Percentiles rank a stretch among this genome's conserved stretches.
Evolutionary conservation across 805 yeast species (phyloP).

Genomic region (Ogataea methanolica): DNA sequence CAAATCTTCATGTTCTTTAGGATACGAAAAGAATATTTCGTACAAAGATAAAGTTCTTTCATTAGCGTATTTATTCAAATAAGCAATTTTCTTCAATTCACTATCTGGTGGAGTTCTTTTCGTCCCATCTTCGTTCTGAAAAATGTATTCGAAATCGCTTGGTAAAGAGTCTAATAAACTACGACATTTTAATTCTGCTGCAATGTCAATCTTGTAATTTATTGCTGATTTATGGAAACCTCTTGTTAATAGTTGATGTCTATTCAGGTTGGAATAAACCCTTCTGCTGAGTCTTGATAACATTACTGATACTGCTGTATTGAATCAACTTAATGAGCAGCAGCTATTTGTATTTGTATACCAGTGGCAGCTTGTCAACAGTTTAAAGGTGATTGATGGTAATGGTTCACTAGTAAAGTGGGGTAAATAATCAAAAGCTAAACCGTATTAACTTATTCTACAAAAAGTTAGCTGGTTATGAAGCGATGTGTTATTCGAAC

Average conservation of each 20-base stretch:
- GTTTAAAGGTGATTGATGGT: too few species aligned
- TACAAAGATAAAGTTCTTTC: slow-evolving; percentile 48
- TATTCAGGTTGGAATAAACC: too few species aligned
- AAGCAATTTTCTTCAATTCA: slow-evolving; percentile 71
- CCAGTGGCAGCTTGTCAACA: too few species aligned
- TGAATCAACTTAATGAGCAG: too few species aligned
- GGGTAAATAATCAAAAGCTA: not conserved
- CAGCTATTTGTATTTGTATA: too few species aligned
- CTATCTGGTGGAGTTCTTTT: slow-evolving; percentile 63
- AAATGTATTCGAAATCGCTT: slow-evolving; percentile 53
- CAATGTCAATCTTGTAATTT: slow-evolving; percentile 32
- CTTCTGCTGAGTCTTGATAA: not conserved
- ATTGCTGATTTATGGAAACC: slow-evolving; percentile 16
- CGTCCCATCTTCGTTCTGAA: slow-evolving; percentile 72
- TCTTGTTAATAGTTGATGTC: not conserved
- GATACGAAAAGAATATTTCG: slow-evolving; percentile 42
- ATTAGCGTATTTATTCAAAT: slow-evolving; percentile 56
- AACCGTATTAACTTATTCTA: too few species aligned
- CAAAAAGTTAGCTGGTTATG: not conserved
- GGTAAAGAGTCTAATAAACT: slow-evolving; percentile 58
- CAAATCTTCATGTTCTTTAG: slow-evolving; percentile 47
- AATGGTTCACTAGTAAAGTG: too few species aligned
- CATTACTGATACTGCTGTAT: too few species aligned
- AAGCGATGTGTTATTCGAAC: not conserved
- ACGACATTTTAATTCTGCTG: slow-evolving; percentile 59